Evolutionary conservation across 805 yeast species (phyloP).

Genomic region (Saturnispora dispora): DNA sequence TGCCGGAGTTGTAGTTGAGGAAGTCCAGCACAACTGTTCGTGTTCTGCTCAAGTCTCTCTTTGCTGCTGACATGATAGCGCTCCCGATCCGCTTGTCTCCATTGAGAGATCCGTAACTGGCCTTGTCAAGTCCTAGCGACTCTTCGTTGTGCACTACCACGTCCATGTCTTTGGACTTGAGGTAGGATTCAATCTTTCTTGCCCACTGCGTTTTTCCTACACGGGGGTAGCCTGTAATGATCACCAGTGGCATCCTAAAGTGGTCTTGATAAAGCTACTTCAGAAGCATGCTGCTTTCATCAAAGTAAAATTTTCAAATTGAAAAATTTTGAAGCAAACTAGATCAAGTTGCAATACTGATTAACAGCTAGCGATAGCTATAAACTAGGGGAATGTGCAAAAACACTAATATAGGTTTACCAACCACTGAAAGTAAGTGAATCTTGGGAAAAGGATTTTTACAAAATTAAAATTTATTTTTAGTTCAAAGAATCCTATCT

Average conservation of each 20-base stretch:
- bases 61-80: constrained; percentile 79
- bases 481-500: too few relatives aligned
- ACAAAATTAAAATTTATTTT: too few relatives aligned
- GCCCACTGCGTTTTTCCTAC: constrained; percentile 81
- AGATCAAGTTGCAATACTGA: background rate
- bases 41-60: constrained; percentile 60
- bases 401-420: background rate
- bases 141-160: constrained; percentile 74
- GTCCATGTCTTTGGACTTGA: constrained; percentile 45
- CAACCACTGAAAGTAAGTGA: background rate
- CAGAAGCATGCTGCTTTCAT: background rate
- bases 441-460: background rate
- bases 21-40: constrained; percentile 80
- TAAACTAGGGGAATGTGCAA: background rate
- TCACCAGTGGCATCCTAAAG: constrained; percentile 65
- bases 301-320: background rate
- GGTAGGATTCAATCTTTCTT: constrained; percentile 41
- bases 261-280: background rate
- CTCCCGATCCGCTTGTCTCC: constrained; percentile 80
- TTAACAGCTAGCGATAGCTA: background rate
- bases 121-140: constrained; percentile 59
- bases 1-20: constrained; percentile 86
- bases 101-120: constrained; percentile 58
- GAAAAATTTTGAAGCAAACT: background rate
- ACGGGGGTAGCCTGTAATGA: constrained; percentile 78